Base-by-base conservation (phyloP, 306 rosid species). In the Crataegus laevigata region DNA sequence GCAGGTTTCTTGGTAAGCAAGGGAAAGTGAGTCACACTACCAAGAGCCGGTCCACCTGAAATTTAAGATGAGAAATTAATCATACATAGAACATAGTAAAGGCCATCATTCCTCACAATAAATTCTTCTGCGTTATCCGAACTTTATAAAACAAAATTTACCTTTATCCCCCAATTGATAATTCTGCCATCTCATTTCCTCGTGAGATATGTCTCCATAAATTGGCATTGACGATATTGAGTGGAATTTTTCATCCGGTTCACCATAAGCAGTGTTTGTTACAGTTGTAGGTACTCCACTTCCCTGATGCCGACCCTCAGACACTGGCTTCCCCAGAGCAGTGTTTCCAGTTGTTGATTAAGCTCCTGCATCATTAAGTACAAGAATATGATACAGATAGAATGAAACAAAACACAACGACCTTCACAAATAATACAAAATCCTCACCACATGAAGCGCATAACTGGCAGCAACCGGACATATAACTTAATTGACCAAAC, bases 111-210 rank as follows among this genome's bases (percentile, higher is more conserved):
- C 43, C 43, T 40, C 43, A 40, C 43, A 40, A 40, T 8, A 40
- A 40, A 40, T 40, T 40, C 43, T 40, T 40, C 3, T 8, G 43
- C 43, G 43, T 40, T 40, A 8, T 40, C 43, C 12, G 12, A 40
- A 40, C 3, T 69, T 40, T 40, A 9, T 9, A 2, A 40, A 40
- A 2, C 43, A 40, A 40, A 40, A 40, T 40, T 38, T 40, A 9
- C 43, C 43, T 40, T 40, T 8, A 40, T 9, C 43, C 43, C 93
- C 96, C 84, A 79, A 28, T 76, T 93, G 96, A 87, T 93, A 85
- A 81, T 93, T 92, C 82, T 93, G 93, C 96, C 97, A 89, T 88
- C 96, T 88, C 73, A 91, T 87, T 86, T 94, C 98, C 82, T 93
- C 97, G 0, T 40, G 43, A 40, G 43, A 9, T 40, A 12, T 40